Conservation (phyloP, 2,329 filamentous ascomycete genomes). For the Oidium heveae region DNA sequence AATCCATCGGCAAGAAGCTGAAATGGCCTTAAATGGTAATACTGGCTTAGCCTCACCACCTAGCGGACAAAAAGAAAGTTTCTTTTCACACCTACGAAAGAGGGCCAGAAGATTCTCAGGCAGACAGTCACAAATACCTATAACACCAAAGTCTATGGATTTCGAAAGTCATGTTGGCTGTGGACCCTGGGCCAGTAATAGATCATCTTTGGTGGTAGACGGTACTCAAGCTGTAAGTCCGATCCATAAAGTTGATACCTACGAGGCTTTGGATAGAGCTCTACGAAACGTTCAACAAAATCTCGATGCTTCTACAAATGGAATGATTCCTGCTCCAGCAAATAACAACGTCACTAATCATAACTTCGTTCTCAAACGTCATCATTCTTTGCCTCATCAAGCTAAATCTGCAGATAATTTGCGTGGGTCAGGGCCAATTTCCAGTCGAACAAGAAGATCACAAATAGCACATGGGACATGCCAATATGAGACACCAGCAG, state of each 20-base stretch:
- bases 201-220: slow-evolving; percentile 63
- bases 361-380: slow-evolving; percentile 31
- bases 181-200: slow-evolving; percentile 64
- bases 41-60: slow-evolving; percentile 51
- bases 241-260: slow-evolving; percentile 24
- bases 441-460: slow-evolving; percentile 56
- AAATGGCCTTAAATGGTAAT: slow-evolving; percentile 67
- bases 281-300: slow-evolving; percentile 27
- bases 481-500: slow-evolving; percentile 81
- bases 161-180: slow-evolving; percentile 83
- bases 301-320: slow-evolving; percentile 17
- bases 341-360: slow-evolving; percentile 23
- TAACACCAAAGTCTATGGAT: slow-evolving; percentile 60
- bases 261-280: slow-evolving; percentile 35
- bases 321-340: slow-evolving; percentile 22
- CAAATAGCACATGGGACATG: slow-evolving; percentile 51
- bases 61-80: slow-evolving; percentile 71
- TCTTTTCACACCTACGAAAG: slow-evolving; percentile 93
- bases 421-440: slow-evolving; percentile 32
- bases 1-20: slow-evolving; percentile 70
- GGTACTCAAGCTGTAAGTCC: slow-evolving; percentile 20
- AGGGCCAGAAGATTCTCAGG: slow-evolving; percentile 80
- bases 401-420: slow-evolving; percentile 33
- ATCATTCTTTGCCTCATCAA: slow-evolving; percentile 35
- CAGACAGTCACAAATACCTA: slow-evolving; percentile 50